A percentile compares a stretch with the other conserved stretches of the same genome.
Conservation (phyloP, 2,329 filamentous ascomycete species). For the Colletotrichum australisinense region DNA sequence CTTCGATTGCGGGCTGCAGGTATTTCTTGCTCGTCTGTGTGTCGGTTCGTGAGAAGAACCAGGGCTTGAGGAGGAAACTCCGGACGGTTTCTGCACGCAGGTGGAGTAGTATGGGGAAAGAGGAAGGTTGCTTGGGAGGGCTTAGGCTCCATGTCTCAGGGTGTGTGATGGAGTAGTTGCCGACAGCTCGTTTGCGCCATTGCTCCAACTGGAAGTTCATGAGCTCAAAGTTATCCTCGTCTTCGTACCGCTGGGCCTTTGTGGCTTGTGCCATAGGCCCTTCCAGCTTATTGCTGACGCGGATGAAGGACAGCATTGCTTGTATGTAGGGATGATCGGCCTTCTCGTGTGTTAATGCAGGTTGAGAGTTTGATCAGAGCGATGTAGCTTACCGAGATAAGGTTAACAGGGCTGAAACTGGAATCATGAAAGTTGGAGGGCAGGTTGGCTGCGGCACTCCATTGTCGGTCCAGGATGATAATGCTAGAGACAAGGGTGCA, state of each 20-base stretch:
- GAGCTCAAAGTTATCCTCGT: slow-evolving; percentile 42
- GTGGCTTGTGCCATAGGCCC: slow-evolving; percentile 33
- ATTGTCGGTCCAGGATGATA: neutral
- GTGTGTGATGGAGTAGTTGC: neutral
- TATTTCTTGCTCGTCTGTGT: neutral
- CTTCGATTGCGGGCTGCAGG: neutral
- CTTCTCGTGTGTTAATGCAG: neutral
- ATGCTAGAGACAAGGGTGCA: neutral
- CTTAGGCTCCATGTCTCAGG: neutral
- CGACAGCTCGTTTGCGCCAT: slow-evolving; percentile 41
- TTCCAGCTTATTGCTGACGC: slow-evolving; percentile 39
- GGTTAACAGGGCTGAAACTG: neutral
- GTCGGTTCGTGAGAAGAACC: neutral
- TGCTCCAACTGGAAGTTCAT: slow-evolving; percentile 42
- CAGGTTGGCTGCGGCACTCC: neutral
- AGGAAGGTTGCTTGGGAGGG: neutral
- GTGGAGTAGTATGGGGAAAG: neutral
- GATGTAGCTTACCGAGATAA: neutral
- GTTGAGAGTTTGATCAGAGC: neutral
- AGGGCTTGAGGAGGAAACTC: neutral
- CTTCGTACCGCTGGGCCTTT: slow-evolving; percentile 35
- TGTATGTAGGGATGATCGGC: neutral
- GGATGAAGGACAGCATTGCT: slow-evolving; percentile 27
- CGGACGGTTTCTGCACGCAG: neutral
- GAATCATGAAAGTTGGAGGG: neutral